These are phyloP conservation scores for Proteromonas lacertae DNA, from an alignment of 352 stramenopile species.

Conservation along the genomic window DNA sequence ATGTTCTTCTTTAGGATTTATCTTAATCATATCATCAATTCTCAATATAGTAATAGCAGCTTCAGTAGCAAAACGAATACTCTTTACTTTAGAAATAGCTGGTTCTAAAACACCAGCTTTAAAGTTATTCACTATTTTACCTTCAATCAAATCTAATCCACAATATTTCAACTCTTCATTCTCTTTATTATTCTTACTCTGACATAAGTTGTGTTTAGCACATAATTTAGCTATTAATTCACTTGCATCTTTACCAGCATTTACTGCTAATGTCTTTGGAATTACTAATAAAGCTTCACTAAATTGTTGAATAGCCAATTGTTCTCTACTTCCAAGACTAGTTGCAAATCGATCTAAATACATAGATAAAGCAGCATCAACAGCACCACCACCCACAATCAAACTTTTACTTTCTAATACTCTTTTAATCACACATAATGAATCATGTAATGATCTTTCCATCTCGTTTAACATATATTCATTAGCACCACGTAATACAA, in stretches of 20 bases:
- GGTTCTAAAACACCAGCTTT: conserved; percentile 80
- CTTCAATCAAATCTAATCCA: conserved; percentile 80
- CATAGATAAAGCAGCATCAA: conserved; percentile 82
- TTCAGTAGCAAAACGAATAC: conserved; percentile 88
- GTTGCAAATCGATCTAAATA: conserved; percentile 76
- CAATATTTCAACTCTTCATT: conserved; percentile 25
- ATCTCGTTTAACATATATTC: conserved; percentile 98
- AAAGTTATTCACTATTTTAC: conserved; percentile 74
- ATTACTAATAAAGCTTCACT: conserved; percentile 93
- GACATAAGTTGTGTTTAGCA: conserved; percentile 68
- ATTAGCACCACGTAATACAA: conserved; percentile 91
- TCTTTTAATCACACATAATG: conserved; percentile 93
- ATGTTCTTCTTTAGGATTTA: neutral
- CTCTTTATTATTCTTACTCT: conserved; percentile 14
- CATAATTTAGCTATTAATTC: conserved; percentile 84
- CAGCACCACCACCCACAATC: conserved; percentile 75
- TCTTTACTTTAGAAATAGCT: conserved; percentile 98
- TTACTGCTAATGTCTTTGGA: conserved; percentile 85
- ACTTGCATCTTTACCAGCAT: conserved; percentile 85
- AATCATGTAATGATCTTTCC: conserved; percentile 90
- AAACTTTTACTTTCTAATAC: conserved; percentile 97
- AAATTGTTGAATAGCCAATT: conserved; percentile 95
- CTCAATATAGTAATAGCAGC: conserved; percentile 94
- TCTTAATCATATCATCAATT: conserved; percentile 55
- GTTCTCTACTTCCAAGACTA: conserved; percentile 71